Base-by-base conservation (phyloP, 495 filamentous ascomycete genomes). In the Physcia stellaris region DNA sequence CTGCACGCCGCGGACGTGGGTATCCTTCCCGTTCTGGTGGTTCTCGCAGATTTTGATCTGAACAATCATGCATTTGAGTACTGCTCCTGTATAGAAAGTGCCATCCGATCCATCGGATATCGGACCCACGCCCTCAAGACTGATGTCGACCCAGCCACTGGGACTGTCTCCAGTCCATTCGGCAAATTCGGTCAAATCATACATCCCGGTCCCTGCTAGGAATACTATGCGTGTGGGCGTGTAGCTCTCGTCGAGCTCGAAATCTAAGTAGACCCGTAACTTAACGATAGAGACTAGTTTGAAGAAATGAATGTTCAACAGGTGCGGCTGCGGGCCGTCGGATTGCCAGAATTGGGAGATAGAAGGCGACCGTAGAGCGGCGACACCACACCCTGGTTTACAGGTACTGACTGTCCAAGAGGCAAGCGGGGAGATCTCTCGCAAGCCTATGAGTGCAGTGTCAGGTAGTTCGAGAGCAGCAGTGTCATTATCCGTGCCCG, bases 21-120 rank as follows among this genome's bases (percentile, higher is more conserved):
- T 98, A 56, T 98, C 90, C 55, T 98, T 98, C 39, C 90, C 90
- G 57, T 98, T 98, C 65, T 98, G 90, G 60, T 98, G 90, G 49
- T 98, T 98, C 62, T 94, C 92, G 40, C 84, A 70, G 45, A 98
- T 71, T 35, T 74, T 72, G 36, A 96, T 75, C 56, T 94, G 86
- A 10, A 95, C 66, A 31, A 96, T 71, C 62, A 81, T 92, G 24
- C 79, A 83, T 43, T 83, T 73, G 21, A 95, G 70, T 5, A 84
- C 80, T n/a, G n/a, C n/a, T n/a, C n/a, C n/a, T n/a, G n/a, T n/a
- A n/a, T n/a, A n/a, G n/a, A n/a, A n/a, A n/a, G n/a, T n/a, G n/a
- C n/a, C n/a, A 2, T 56, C 58, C 34, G 57, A 63, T 7, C 65
- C 58, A 2, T 63, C 66, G n/a, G n/a, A n/a, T n/a, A n/a, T n/a